These are phyloP conservation scores for Colletotrichum karsti DNA, from an alignment of 2,329 filamentous ascomycete species.

Conservation along the genomic window DNA sequence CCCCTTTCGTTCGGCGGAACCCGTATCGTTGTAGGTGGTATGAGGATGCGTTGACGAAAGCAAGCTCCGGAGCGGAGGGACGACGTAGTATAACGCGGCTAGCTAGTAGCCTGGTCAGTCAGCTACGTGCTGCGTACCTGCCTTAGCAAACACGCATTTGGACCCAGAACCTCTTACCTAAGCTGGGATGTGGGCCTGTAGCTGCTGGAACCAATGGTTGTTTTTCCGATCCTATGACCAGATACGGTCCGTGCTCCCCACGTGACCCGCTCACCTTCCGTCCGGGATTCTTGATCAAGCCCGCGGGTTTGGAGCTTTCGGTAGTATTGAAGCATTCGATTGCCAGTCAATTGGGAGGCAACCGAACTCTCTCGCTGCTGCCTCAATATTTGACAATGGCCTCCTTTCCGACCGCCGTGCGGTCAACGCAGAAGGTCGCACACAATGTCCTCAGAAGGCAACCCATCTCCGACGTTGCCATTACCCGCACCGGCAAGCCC, in stretches of 20 bases:
- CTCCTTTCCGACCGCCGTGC: conserved; percentile 64
- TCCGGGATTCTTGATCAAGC: conserved; percentile 21
- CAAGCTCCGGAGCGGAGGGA: conserved; percentile 22
- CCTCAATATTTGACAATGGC: conserved; percentile 49
- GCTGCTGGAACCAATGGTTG: conserved; percentile 8
- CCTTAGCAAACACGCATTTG: not conserved
- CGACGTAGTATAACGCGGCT: conserved; percentile 43
- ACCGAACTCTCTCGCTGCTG: conserved; percentile 15
- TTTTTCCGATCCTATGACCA: conserved; percentile 27
- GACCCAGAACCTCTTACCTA: not conserved
- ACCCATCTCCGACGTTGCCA: conserved; percentile 82
- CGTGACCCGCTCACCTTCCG: conserved; percentile 15
- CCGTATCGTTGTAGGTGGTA: not conserved
- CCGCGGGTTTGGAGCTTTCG: conserved; percentile 21
- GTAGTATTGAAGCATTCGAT: conserved; percentile 4
- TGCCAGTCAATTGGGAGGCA: conserved; percentile 33
- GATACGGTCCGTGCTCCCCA: conserved; percentile 5
- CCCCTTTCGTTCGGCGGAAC: not conserved
- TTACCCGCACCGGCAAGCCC: conserved; percentile 95
- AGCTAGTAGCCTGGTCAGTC: conserved; percentile 45
- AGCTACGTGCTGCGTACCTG: conserved; percentile 6
- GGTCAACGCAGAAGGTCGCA: conserved; percentile 58
- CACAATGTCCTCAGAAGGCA: conserved; percentile 59
- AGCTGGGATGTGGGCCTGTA: not conserved
- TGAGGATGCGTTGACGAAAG: conserved; percentile 19